Evolutionary conservation across 495 filamentous ascomycete genomes (phyloP).

Genomic region (Neurospora sp.): DNA sequence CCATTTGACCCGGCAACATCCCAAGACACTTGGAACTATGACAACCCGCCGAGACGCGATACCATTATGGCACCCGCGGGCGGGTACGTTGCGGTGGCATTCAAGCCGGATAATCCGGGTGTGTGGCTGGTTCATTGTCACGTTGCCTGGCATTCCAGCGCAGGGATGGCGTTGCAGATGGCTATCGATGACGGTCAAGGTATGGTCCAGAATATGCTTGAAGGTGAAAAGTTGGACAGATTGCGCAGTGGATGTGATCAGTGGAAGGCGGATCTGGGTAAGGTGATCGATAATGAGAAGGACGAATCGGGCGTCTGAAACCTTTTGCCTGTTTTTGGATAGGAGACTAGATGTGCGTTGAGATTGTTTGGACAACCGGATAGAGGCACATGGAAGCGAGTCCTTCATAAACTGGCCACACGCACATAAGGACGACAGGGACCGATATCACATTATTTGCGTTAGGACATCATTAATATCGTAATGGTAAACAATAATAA

Average conservation of each 20-base stretch:
- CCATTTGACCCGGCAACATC: constrained; percentile 20
- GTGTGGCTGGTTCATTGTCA: constrained; percentile 47
- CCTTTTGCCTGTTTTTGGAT: neutral
- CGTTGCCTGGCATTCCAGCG: constrained; percentile 39
- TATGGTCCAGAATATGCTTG: neutral
- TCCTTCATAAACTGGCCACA: neutral
- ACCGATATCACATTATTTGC: neutral
- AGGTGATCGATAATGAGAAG: neutral
- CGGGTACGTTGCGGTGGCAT: constrained; percentile 39
- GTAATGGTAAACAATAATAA: neutral
- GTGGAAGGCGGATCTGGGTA: neutral
- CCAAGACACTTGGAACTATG: constrained; percentile 17
- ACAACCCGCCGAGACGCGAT: constrained; percentile 49
- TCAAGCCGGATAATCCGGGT: constrained; percentile 44
- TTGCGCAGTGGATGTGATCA: neutral
- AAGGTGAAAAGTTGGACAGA: neutral
- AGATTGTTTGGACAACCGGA: neutral
- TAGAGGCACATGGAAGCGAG: neutral
- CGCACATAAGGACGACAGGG: neutral
- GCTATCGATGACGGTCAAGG: constrained; percentile 3
- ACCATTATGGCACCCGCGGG: constrained; percentile 33
- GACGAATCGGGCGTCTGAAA: neutral
- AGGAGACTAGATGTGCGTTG: neutral
- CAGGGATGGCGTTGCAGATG: constrained; percentile 39
- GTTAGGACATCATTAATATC: neutral